Base-by-base conservation (phyloP, 257 asterid species). In the Salvia miltiorrhiza region DNA sequence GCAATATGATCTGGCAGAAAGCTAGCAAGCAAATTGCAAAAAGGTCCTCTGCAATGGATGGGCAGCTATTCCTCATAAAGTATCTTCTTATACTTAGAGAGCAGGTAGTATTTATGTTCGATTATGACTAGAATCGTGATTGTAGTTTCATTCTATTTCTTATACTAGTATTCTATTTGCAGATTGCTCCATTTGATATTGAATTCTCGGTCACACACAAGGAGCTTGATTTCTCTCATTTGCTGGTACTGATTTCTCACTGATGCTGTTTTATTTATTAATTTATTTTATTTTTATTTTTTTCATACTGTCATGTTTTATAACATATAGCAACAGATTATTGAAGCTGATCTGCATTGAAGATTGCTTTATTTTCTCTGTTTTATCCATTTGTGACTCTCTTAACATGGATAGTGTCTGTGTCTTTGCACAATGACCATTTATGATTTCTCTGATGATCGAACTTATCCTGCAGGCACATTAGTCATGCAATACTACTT, bases 201-300 rank as follows among this genome's bases (percentile, higher is more conserved):
- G 99, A 91, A 81, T 94, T 94, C 81, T 94, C 99, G 41, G 97
- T 85, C 68, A 94, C 97, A 7, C 94, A 94, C 82, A 94, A 91
- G 86, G 99, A 94, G 86, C 99, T 94, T 74, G 99, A 94, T 82
- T 94, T 94, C 90, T 91, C 99, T 28, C 97, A 94, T 87, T 78
- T 94, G 83, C 84, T 94, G 99, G 99, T 94, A 80, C 79, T 77
- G 67, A 64, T 59, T 79, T n/a, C 68, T 71, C 63, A 3, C 66
- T 33, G 53, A 64, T 49, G 60, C 52, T 69, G 3, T 32, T 35
- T n/a, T n/a, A n/a, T n/a, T n/a, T n/a, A n/a, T n/a, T n/a, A n/a
- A n/a, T n/a, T n/a, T n/a, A n/a, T n/a, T n/a, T n/a, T n/a, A n/a
- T n/a, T n/a, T n/a, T n/a, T n/a, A n/a, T n/a, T 30, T 48, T 57